phyloP scores from a whole-genome alignment of 1,284 basidiomycete genomes.

The Omphalotus olearius region DNA sequence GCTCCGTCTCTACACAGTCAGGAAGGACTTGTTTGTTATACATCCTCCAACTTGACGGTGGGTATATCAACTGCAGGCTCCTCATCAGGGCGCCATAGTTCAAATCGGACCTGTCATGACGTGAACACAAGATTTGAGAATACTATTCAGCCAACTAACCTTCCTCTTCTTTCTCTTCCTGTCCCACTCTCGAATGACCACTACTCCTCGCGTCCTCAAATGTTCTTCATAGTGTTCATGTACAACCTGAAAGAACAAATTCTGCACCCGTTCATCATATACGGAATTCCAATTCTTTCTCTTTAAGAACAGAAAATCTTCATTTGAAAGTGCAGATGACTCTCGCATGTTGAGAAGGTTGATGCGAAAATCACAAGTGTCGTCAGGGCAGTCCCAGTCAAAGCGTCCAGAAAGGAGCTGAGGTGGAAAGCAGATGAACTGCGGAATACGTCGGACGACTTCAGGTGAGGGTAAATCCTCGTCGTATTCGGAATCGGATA shows the following conservation, averaged over 20 bases:
- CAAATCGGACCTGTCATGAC: too few relatives aligned
- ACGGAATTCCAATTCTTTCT: slow-evolving; percentile 24
- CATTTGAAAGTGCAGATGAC: slow-evolving; percentile 15
- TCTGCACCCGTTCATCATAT: slow-evolving; percentile 24
- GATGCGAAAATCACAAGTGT: slow-evolving; percentile 24
- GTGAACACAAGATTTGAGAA: too few relatives aligned
- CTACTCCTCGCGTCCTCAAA: slow-evolving; percentile 17
- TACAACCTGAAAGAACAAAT: slow-evolving; percentile 26
- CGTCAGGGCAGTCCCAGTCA: slow-evolving; percentile 28
- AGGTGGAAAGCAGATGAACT: slow-evolving; percentile 26
- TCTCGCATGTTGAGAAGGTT: slow-evolving; percentile 24
- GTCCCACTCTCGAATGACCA: neutral
- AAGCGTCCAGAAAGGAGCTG: slow-evolving; percentile 28
- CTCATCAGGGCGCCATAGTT: too few relatives aligned
- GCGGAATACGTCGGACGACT: slow-evolving; percentile 23
- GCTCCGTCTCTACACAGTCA: too few relatives aligned
- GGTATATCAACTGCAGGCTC: too few relatives aligned
- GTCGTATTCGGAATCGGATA: slow-evolving; percentile 19
- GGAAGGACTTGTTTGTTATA: too few relatives aligned
- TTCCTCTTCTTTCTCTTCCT: too few relatives aligned
- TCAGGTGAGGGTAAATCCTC: slow-evolving; percentile 22
- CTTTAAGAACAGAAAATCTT: slow-evolving; percentile 20
- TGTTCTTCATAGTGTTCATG: slow-evolving; percentile 31
- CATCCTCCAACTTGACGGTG: too few relatives aligned
- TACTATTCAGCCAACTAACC: too few relatives aligned